A percentile compares a stretch with the other conserved stretches of the same genome.
phyloP scores from a whole-genome alignment of 2,329 filamentous ascomycete species.

The Trichothecium sympodiale region DNA sequence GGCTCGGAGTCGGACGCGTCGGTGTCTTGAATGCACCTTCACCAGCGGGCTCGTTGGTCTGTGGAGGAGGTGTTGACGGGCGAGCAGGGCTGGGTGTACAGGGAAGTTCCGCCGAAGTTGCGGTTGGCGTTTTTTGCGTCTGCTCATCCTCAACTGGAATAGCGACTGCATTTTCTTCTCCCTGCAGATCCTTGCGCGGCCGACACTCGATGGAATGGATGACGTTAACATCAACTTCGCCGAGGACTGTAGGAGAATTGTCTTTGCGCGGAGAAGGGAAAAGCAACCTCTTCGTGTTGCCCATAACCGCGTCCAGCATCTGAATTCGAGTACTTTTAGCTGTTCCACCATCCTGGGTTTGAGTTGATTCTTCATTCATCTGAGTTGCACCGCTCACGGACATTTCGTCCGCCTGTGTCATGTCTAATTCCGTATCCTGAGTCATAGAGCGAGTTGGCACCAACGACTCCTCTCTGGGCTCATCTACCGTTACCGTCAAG shows the following conservation, averaged over 20 bases:
- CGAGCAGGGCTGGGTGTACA: slow-evolving; percentile 32
- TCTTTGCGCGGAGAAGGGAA: slow-evolving; percentile 68
- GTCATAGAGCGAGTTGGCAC: too few species aligned
- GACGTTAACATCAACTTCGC: slow-evolving; percentile 43
- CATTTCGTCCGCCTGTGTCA: slow-evolving; percentile 1
- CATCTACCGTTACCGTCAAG: too few species aligned
- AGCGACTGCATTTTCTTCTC: slow-evolving; percentile 27
- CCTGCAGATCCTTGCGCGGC: slow-evolving; percentile 27
- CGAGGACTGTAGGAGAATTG: slow-evolving; percentile 48
- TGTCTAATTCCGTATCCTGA: not conserved
- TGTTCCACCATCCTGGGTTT: slow-evolving; percentile 44
- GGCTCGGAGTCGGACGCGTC: slow-evolving; percentile 48
- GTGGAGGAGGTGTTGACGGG: slow-evolving; percentile 5
- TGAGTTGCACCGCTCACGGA: not conserved
- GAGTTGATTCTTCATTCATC: slow-evolving; percentile 26
- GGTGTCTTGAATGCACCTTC: slow-evolving; percentile 49
- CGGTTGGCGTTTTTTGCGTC: slow-evolving; percentile 16
- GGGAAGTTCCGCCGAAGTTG: slow-evolving; percentile 46
- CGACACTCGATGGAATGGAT: slow-evolving; percentile 29
- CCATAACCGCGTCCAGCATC: slow-evolving; percentile 35
- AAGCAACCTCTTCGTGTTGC: slow-evolving; percentile 55
- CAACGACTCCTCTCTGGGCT: too few species aligned
- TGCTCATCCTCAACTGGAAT: slow-evolving; percentile 36
- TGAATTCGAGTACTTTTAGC: slow-evolving; percentile 14
- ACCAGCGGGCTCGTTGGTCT: slow-evolving; percentile 21